These are phyloP conservation scores for Fusarium irregulare DNA, from an alignment of 2,329 filamentous ascomycete genomes.

Conservation along the genomic window DNA sequence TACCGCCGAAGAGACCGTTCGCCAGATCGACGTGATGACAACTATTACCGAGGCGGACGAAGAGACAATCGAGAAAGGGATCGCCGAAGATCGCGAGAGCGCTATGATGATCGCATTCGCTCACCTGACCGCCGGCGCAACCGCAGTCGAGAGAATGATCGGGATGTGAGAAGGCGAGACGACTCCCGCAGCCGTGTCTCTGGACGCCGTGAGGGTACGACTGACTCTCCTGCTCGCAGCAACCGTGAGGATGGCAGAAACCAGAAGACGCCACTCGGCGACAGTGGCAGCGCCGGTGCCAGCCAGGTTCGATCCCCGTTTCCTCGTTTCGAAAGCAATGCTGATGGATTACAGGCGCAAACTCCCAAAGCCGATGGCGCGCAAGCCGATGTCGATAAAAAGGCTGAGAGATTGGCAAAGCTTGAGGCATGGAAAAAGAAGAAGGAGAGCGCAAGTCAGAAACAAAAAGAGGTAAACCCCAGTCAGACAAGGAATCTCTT, in stretches of 20 bases:
- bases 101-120: constrained; percentile 68
- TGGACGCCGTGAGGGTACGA: constrained; percentile 74
- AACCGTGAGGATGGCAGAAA: constrained; percentile 72
- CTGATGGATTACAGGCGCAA: constrained; percentile 58
- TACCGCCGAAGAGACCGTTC: constrained; percentile 78
- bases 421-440: constrained; percentile 94
- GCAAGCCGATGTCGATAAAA: constrained; percentile 76
- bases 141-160: constrained; percentile 70
- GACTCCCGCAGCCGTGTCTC: constrained; percentile 75
- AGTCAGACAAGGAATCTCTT: constrained; percentile 74
- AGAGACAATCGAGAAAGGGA: constrained; percentile 68
- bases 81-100: constrained; percentile 72
- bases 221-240: constrained; percentile 75
- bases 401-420: constrained; percentile 83
- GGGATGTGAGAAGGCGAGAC: constrained; percentile 78
- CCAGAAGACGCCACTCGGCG: constrained; percentile 63
- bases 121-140: constrained; percentile 70
- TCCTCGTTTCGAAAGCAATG: constrained; percentile 26
- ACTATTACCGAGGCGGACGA: constrained; percentile 69
- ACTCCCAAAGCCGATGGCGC: constrained; percentile 60
- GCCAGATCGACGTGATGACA: constrained; percentile 73
- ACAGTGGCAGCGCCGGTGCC: constrained; percentile 61
- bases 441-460: constrained; percentile 79
- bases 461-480: constrained; percentile 74
- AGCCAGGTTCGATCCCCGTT: constrained; percentile 66